These are phyloP conservation scores for Zoysia matrella DNA, from an alignment of 202 grass and related monocot species.

Conservation along the genomic window DNA sequence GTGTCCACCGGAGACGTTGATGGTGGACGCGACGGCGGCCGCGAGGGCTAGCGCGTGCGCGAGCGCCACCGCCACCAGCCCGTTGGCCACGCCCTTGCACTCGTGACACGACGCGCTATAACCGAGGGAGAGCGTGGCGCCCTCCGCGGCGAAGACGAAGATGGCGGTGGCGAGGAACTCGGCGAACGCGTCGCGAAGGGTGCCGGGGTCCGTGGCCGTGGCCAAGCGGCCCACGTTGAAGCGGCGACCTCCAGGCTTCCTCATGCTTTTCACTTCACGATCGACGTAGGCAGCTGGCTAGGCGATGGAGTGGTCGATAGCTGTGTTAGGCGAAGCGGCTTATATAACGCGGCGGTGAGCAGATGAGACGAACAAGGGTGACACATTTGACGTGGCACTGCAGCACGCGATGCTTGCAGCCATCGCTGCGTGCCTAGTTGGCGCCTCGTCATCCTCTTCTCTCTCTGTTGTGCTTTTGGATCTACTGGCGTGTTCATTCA, in stretches of 20 bases:
- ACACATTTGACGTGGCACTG: too few relatives aligned
- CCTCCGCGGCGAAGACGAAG: constrained; percentile 45
- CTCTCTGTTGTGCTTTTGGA: too few relatives aligned
- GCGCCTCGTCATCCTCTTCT: not conserved
- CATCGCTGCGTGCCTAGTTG: not conserved
- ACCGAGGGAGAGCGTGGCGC: constrained; percentile 63
- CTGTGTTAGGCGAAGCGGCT: not conserved
- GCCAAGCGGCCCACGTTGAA: constrained; percentile 49
- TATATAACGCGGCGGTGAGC: not conserved
- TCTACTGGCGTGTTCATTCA: too few relatives aligned
- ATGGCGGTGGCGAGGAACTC: constrained; percentile 60
- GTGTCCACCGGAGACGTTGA: constrained; percentile 67
- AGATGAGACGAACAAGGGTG: not conserved
- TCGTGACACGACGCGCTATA: constrained; percentile 37
- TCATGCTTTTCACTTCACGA: not conserved
- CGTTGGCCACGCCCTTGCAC: constrained; percentile 37
- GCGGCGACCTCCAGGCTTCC: constrained; percentile 9
- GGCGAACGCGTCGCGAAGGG: constrained; percentile 48
- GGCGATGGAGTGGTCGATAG: not conserved
- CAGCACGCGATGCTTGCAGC: too few relatives aligned
- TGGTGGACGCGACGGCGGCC: constrained; percentile 45
- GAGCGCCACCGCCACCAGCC: constrained; percentile 53
- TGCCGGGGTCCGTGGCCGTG: constrained; percentile 41
- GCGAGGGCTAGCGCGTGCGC: constrained; percentile 61
- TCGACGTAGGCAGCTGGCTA: not conserved